Percentiles rank a stretch among this genome's conserved stretches.
These are phyloP conservation scores for Syzygium malaccense DNA, from an alignment of 441 rosid genomes.

Conservation along the genomic window DNA sequence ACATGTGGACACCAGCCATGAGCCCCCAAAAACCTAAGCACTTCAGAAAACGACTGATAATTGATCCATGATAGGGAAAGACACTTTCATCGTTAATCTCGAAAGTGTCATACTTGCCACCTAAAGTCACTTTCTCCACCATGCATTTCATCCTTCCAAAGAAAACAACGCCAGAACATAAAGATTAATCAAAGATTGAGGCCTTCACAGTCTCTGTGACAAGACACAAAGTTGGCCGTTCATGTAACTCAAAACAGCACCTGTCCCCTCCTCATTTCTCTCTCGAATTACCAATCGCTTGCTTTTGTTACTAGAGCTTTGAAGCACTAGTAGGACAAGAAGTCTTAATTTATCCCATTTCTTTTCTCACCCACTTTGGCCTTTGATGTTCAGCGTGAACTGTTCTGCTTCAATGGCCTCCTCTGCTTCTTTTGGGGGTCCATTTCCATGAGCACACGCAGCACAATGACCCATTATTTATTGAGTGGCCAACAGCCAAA, in stretches of 20 bases:
- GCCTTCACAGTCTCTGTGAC: constrained; percentile 13
- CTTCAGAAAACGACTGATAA: constrained; percentile 19
- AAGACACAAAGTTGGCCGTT: constrained; percentile 32
- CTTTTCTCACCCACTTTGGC: not conserved
- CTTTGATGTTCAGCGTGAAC: not conserved
- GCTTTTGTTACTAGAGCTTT: constrained; percentile 26
- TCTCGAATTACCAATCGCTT: constrained; percentile 2
- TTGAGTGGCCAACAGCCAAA: constrained; percentile 53
- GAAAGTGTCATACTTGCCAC: constrained; percentile 17
- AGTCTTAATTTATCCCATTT: not conserved
- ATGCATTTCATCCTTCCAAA: constrained; percentile 1
- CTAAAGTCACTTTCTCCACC: constrained; percentile 21
- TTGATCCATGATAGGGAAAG: constrained; percentile 41
- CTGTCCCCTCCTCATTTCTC: constrained; percentile 16
- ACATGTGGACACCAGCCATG: not conserved
- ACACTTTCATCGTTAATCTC: constrained; percentile 56
- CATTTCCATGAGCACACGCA: not conserved
- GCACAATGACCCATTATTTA: constrained; percentile 10
- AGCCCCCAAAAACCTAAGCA: not conserved
- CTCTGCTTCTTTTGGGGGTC: not conserved
- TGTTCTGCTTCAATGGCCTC: not conserved
- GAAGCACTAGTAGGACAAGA: constrained; percentile 4
- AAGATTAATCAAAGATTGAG: constrained; percentile 7
- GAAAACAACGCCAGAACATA: not conserved
- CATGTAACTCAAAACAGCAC: constrained; percentile 20